A percentile compares a stretch with the other conserved stretches of the same genome.
Conservation (phyloP, 768 basidiomycete genomes). For the Naganishia vaughanmartiniae region DNA sequence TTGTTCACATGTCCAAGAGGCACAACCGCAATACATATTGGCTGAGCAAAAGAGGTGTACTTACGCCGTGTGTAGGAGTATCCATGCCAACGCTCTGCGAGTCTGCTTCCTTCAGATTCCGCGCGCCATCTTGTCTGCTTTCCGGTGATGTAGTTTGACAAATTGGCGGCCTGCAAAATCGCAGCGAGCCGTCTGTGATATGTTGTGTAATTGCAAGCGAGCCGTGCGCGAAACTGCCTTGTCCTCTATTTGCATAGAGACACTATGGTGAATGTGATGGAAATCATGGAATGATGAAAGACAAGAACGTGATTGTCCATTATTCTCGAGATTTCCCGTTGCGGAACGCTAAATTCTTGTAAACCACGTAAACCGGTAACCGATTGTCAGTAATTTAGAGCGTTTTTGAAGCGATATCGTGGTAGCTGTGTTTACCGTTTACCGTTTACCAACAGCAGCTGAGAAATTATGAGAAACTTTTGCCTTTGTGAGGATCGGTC, state of each 20-base stretch:
- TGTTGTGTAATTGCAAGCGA: not conserved
- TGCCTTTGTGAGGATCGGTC: no score
- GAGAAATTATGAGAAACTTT: no score
- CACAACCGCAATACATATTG: not conserved
- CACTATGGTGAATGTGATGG: not conserved
- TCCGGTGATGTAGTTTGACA: not conserved
- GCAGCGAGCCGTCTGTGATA: not conserved
- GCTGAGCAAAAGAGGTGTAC: not conserved
- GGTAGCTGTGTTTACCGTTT: not conserved
- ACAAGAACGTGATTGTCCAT: not conserved
- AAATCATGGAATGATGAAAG: not conserved
- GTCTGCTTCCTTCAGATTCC: not conserved
- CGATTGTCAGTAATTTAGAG: slow-evolving; percentile 1
- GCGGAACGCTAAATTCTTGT: not conserved
- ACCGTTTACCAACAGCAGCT: no score
- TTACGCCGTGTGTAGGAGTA: slow-evolving; percentile 21
- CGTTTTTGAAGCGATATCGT: no score
- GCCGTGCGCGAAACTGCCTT: not conserved
- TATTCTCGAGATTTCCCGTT: not conserved
- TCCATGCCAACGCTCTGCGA: slow-evolving; percentile 3
- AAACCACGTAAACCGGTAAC: not conserved
- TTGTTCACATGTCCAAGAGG: no score
- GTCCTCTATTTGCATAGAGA: not conserved
- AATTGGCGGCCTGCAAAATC: not conserved
- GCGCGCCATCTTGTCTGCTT: not conserved